Percentiles rank a stretch among this genome's conserved stretches.
phyloP scores from a whole-genome alignment of 257 asterid genomes.

The Linderniella brevidens region DNA sequence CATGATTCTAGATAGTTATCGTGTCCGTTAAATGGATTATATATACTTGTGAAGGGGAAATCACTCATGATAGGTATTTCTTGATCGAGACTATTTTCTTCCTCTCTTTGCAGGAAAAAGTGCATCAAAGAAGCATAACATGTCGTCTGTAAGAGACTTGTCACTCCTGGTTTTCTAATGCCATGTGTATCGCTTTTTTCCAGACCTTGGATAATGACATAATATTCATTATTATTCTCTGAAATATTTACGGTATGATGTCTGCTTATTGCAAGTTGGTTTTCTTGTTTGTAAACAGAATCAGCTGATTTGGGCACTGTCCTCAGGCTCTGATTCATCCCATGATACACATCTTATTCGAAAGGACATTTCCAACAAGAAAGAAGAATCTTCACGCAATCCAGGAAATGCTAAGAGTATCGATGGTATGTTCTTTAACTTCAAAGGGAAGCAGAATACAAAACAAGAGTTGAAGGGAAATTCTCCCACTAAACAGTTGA shows the following conservation, averaged over 20 bases:
- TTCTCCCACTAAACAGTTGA: conserved; percentile 15
- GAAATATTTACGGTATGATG: neutral
- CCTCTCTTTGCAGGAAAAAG: too few species aligned
- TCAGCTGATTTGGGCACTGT: conserved; percentile 35
- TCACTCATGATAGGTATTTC: neutral
- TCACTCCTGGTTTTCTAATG: too few species aligned
- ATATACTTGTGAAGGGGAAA: neutral
- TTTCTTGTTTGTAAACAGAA: conserved; percentile 28
- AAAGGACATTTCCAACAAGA: conserved; percentile 13
- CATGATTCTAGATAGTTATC: neutral
- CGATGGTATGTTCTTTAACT: conserved; percentile 17
- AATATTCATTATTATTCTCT: neutral
- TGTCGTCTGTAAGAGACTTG: too few species aligned
- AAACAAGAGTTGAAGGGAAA: too few species aligned
- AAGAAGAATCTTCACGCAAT: conserved; percentile 12
- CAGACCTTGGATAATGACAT: too few species aligned
- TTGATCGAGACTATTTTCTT: too few species aligned
- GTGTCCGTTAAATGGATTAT: conserved; percentile 4
- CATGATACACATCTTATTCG: conserved; percentile 23
- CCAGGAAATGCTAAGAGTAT: conserved; percentile 12
- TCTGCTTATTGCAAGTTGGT: conserved; percentile 10
- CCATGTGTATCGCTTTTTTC: neutral
- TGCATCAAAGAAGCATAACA: too few species aligned
- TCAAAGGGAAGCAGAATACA: conserved; percentile 12
- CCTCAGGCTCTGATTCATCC: conserved; percentile 62